Evolutionary conservation across 352 stramenopile species (phyloP).

Genomic region (Lagenidium sp.): DNA sequence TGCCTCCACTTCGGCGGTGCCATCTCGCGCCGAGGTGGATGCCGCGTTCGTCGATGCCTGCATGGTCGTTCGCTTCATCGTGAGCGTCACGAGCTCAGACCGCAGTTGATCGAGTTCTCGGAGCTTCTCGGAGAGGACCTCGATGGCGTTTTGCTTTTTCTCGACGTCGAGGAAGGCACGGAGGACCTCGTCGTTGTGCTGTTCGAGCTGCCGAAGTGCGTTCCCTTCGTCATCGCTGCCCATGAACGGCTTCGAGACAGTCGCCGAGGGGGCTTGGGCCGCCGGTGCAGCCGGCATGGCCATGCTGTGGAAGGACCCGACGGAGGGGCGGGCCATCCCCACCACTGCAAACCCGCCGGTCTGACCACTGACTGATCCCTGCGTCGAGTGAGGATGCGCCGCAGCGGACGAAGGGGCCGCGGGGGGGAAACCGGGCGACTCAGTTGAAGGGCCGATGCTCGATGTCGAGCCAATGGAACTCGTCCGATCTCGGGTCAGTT

Average conservation of each 20-base stretch:
- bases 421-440: neutral
- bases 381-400: constrained; percentile 3
- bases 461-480: constrained; percentile 10
- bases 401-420: neutral
- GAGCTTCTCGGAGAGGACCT: constrained; percentile 51
- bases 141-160: constrained; percentile 51
- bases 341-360: no score
- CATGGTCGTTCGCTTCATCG: constrained; percentile 36
- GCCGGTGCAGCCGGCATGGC: neutral
- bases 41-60: neutral
- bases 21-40: constrained; percentile 6
- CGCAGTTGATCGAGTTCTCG: constrained; percentile 65
- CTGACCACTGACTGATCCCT: no score
- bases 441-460: constrained; percentile 12
- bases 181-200: constrained; percentile 40
- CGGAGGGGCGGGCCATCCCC: no score
- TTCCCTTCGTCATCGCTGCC: constrained; percentile 40
- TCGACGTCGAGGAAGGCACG: constrained; percentile 35
- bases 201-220: constrained; percentile 38
- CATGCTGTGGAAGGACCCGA: constrained; percentile 15
- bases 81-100: constrained; percentile 52
- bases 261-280: neutral
- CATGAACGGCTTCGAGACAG: constrained; percentile 40
- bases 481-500: constrained; percentile 8
- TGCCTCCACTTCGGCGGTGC: constrained; percentile 20